Conservation (phyloP, 2,329 filamentous ascomycete species). For the Trichoderma arundinaceum region DNA sequence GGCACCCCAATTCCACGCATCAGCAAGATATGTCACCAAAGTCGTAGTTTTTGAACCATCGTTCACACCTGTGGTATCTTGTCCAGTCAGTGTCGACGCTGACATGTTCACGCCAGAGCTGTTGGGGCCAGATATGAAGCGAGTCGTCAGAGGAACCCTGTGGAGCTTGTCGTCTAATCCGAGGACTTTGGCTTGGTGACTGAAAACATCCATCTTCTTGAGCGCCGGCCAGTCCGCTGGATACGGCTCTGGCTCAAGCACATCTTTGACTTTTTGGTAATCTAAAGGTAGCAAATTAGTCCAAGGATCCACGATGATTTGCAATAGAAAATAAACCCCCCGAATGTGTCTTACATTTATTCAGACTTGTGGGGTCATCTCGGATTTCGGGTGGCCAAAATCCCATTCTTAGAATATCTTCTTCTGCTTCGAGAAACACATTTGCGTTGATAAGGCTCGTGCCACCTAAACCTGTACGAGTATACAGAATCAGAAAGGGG, state of each 20-base stretch:
- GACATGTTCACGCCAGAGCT: slow-evolving; percentile 69
- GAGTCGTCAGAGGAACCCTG: slow-evolving; percentile 65
- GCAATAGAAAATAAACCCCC: too few species aligned
- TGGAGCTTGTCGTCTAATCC: slow-evolving; percentile 60
- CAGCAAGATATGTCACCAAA: slow-evolving; percentile 68
- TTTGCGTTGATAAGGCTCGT: slow-evolving; percentile 72
- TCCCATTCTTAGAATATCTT: slow-evolving; percentile 57
- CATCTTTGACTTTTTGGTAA: slow-evolving; percentile 59
- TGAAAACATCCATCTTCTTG: slow-evolving; percentile 62
- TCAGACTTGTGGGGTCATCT: slow-evolving; percentile 47
- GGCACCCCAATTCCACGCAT: slow-evolving; percentile 75
- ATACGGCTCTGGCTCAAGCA: slow-evolving; percentile 65
- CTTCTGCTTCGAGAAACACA: slow-evolving; percentile 66
- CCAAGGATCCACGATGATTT: background rate
- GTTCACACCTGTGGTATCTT: slow-evolving; percentile 68
- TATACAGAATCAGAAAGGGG: slow-evolving; percentile 40
- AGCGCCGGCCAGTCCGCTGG: slow-evolving; percentile 62
- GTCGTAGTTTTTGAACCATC: slow-evolving; percentile 72
- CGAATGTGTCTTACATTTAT: slow-evolving; percentile 52
- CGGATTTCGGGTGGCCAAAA: slow-evolving; percentile 66
- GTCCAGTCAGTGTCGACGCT: slow-evolving; percentile 63
- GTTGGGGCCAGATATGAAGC: slow-evolving; percentile 66
- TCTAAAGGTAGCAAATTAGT: slow-evolving; percentile 47
- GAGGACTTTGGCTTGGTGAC: slow-evolving; percentile 60
- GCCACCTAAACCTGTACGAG: slow-evolving; percentile 58